These are phyloP conservation scores for Populus nigra DNA, from an alignment of 345 rosid species.

Conservation along the genomic window DNA sequence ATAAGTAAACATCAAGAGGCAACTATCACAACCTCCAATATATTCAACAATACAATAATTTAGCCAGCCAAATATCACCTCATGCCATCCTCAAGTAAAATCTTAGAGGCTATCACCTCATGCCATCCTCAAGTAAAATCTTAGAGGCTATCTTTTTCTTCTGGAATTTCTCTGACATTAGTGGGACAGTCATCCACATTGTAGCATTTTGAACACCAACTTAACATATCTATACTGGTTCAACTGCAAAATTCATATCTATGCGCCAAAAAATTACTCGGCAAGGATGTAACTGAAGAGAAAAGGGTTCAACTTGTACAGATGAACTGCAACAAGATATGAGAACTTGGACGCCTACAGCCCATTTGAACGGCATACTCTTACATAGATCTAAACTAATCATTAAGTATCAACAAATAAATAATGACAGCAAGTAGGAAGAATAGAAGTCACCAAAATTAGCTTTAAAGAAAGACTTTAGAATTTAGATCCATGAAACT, in stretches of 20 bases:
- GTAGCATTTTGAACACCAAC: not conserved
- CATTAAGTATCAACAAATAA: slow-evolving; percentile 10
- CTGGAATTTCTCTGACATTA: not conserved
- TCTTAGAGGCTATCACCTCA: not conserved
- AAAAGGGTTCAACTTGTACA: slow-evolving; percentile 6
- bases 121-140: not conserved
- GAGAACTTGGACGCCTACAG: not conserved
- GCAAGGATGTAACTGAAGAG: not conserved
- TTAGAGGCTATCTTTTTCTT: not conserved
- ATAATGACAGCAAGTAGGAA: slow-evolving; percentile 16
- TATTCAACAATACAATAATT: not conserved
- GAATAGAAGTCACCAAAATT: slow-evolving; percentile 11
- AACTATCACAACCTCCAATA: slow-evolving; percentile 7
- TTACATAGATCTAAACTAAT: slow-evolving; percentile 1
- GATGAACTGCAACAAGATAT: not conserved
- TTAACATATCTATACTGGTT: not conserved
- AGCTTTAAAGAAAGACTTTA: slow-evolving; percentile 15
- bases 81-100: not conserved
- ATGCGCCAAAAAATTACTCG: not conserved
- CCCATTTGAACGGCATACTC: not conserved
- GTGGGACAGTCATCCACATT: not conserved
- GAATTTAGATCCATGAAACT: slow-evolving; percentile 30
- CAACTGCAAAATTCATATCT: slow-evolving; percentile 1
- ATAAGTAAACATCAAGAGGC: not conserved
- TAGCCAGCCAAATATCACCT: not conserved